Conservation (phyloP, 2,329 filamentous ascomycete genomes). For the Aspergillus clavatus region DNA sequence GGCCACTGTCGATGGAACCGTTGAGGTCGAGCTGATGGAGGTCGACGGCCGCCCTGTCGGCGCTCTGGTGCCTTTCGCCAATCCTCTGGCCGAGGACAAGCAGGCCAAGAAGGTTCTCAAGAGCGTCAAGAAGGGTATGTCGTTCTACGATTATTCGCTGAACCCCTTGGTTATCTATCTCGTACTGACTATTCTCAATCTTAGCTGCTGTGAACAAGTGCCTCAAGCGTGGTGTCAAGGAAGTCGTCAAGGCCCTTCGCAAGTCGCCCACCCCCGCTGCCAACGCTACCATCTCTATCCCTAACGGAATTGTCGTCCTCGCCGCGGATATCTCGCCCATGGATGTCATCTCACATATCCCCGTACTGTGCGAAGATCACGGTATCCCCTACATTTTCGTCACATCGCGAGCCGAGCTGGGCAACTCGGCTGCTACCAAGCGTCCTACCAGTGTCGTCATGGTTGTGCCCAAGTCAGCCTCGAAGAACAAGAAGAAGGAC, state of each 20-base stretch:
- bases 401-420: conserved; percentile 84
- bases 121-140: conserved; percentile 48
- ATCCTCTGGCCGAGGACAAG: conserved; percentile 49
- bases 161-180: neutral
- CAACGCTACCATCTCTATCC: conserved; percentile 56
- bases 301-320: conserved; percentile 76
- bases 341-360: conserved; percentile 98
- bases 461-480: conserved; percentile 53
- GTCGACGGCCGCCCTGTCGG: conserved; percentile 37
- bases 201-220: conserved; percentile 90
- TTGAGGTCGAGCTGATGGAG: conserved; percentile 25
- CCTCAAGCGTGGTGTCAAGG: conserved; percentile 96
- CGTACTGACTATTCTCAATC: conserved; percentile 15
- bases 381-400: conserved; percentile 96
- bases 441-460: conserved; percentile 94
- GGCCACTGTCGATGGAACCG: conserved; percentile 19
- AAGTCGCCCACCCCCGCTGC: conserved; percentile 74
- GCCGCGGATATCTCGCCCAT: conserved; percentile 96
- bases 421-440: conserved; percentile 91
- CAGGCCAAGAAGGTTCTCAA: conserved; percentile 49
- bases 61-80: conserved; percentile 47
- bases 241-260: conserved; percentile 96
- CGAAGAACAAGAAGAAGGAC: conserved; percentile 48
- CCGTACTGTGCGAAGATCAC: conserved; percentile 96
- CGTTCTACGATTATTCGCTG: neutral